Base-by-base conservation (phyloP, 352 stramenopile genomes). In the Phytopythium ostracodes region DNA sequence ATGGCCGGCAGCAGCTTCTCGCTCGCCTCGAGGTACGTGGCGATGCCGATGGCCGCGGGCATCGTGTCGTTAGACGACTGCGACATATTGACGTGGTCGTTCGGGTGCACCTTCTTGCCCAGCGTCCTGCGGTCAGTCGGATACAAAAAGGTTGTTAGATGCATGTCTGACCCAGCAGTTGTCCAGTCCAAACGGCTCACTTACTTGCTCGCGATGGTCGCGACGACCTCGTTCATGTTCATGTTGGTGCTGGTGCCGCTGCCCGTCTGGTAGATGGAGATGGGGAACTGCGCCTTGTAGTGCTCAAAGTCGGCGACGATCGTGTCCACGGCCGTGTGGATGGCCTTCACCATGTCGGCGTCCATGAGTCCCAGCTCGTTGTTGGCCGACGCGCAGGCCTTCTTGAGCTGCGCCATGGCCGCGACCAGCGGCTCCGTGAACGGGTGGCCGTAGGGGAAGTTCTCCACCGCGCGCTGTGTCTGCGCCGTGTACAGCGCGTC, bases 231-330 rank as follows among this genome's bases (percentile, higher is more conserved):
- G 77, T 99, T 99, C 24, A 97, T 88, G 77, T 99, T 99, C 96
- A 99, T 99, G 77, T 99, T 99, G 40, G 92, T 98, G 68, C 98
- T 96, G n/a, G 96, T 99, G 29, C 96, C 96, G 54, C 75, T 92
- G 43, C 96, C 95, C 9, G 94, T 98, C 72, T 99, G 96, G 71
- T 81, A 87, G 56, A 83, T 76, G 44, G 72, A 79, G 66, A 84
- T 73, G 12, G 76, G 76, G 73, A 84, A 84, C 54, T 84, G 76
- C 49, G 72, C 64, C 17, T 63, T 62, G 63, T 74, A 76, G 17
- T 15, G 44, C 20, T 60, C 56, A 53, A 76, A 84, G 53, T 77
- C 66, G 31, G 10, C 15, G 11, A 76, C 67, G 46, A 84, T 63
- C 25, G 49, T 53, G 52, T 84, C 71, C 22, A 70, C 76, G 0